These are phyloP conservation scores for Talaromyces verruculosus DNA, from an alignment of 2,329 filamentous ascomycete species.

Conservation along the genomic window DNA sequence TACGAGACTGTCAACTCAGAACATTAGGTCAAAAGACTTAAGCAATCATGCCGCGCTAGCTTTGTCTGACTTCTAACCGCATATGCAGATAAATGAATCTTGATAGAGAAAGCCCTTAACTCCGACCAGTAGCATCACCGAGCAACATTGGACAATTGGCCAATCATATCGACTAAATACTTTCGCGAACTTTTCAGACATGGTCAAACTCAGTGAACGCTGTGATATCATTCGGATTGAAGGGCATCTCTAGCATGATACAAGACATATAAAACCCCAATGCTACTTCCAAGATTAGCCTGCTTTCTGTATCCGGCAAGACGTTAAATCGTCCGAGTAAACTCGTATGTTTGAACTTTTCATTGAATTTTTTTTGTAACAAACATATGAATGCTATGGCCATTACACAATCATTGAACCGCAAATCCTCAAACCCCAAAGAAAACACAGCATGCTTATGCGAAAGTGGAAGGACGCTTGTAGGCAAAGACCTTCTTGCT, in stretches of 20 bases:
- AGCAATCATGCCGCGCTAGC: background rate
- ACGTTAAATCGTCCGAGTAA: background rate
- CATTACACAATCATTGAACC: conserved; percentile 46
- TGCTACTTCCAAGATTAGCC: background rate
- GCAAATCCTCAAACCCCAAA: conserved; percentile 39
- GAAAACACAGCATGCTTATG: conserved; percentile 62
- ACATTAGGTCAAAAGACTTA: background rate
- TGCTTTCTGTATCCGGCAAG: background rate
- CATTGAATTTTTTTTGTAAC: conserved; percentile 17
- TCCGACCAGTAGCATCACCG: background rate
- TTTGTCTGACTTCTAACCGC: background rate
- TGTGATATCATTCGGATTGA: conserved; percentile 36
- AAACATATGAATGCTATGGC: conserved; percentile 43
- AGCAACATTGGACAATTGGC: background rate
- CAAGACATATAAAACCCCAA: conserved; percentile 22
- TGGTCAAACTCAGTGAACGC: conserved; percentile 24
- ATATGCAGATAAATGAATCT: background rate
- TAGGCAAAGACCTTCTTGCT: conserved; percentile 91
- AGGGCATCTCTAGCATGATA: conserved; percentile 43
- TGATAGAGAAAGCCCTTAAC: background rate
- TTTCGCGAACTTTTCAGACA: background rate
- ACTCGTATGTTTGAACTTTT: conserved; percentile 13
- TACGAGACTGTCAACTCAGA: background rate
- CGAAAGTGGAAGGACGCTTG: conserved; percentile 94
- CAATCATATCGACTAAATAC: background rate